These are phyloP conservation scores for Pythium coloratum DNA, from an alignment of 352 stramenopile genomes.

Conservation along the genomic window DNA sequence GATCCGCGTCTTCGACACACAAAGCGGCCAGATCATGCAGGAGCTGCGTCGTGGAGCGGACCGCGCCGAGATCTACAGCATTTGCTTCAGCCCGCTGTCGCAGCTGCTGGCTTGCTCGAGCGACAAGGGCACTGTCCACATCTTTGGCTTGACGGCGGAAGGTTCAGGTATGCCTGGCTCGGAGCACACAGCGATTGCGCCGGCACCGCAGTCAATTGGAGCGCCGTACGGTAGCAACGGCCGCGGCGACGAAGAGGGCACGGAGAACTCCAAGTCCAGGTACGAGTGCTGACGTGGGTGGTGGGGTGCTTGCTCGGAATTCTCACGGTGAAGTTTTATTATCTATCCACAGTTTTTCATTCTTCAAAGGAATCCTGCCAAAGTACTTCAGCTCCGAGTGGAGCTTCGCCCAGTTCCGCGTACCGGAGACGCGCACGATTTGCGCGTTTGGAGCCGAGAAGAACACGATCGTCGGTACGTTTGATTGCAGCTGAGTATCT, in stretches of 20 bases:
- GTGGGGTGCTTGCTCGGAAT: neutral
- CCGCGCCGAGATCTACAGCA: slow-evolving; percentile 95
- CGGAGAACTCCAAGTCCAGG: slow-evolving; percentile 88
- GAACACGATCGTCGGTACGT: slow-evolving; percentile 90
- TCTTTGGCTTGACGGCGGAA: slow-evolving; percentile 90
- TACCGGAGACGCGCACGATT: slow-evolving; percentile 89
- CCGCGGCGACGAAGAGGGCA: slow-evolving; percentile 68
- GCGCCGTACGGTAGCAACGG: slow-evolving; percentile 46
- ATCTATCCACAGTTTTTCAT: slow-evolving; percentile 60
- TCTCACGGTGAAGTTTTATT: neutral
- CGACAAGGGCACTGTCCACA: slow-evolving; percentile 97
- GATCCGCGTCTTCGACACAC: slow-evolving; percentile 97
- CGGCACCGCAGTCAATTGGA: slow-evolving; percentile 41
- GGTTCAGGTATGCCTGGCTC: slow-evolving; percentile 52
- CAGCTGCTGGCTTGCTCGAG: slow-evolving; percentile 94
- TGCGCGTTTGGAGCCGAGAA: slow-evolving; percentile 92
- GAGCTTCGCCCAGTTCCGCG: slow-evolving; percentile 93
- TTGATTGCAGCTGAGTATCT: neutral
- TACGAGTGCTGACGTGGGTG: slow-evolving; percentile 22
- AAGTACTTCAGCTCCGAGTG: slow-evolving; percentile 95
- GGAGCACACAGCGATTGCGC: slow-evolving; percentile 59
- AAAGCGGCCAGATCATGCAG: slow-evolving; percentile 90
- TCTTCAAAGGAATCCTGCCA: slow-evolving; percentile 89
- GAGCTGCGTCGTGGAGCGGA: slow-evolving; percentile 93
- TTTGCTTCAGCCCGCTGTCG: slow-evolving; percentile 95